Conservation (phyloP, 352 stramenopile genomes). For the Phytophthora pisi region DNA sequence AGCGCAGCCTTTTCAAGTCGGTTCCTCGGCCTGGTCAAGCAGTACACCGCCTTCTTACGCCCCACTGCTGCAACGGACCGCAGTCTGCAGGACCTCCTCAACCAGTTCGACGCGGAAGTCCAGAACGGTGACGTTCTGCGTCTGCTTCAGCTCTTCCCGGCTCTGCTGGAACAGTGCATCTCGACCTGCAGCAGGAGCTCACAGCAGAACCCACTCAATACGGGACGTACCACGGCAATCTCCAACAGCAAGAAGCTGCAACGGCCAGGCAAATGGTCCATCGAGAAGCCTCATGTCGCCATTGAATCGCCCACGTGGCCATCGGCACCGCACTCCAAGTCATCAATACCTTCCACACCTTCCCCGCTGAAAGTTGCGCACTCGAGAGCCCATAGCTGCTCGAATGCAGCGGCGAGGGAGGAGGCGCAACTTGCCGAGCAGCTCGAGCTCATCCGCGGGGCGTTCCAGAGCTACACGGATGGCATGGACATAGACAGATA, state of each 20-base stretch:
- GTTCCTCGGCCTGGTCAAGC: conserved; percentile 27
- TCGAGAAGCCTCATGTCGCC: neutral
- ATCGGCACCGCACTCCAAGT: neutral
- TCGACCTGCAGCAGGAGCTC: neutral
- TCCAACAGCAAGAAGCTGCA: neutral
- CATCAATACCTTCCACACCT: neutral
- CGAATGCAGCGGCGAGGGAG: conserved; percentile 2
- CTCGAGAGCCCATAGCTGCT: neutral
- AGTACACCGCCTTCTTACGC: conserved; percentile 22
- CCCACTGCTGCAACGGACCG: conserved; percentile 19
- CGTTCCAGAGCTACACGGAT: conserved; percentile 40
- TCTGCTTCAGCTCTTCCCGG: conserved; percentile 58
- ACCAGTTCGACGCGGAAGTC: conserved; percentile 22
- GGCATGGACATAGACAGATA: conserved; percentile 2
- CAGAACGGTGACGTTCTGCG: conserved; percentile 43
- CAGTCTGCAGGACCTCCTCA: conserved; percentile 25
- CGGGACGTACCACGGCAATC: neutral
- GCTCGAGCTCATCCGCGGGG: conserved; percentile 42
- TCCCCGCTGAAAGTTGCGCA: neutral
- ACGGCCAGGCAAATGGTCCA: neutral
- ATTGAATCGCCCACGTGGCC: conserved; percentile 8
- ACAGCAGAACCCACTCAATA: neutral
- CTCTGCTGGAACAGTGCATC: conserved; percentile 56
- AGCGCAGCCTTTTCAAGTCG: conserved; percentile 17
- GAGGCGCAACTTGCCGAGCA: conserved; percentile 38